Percentiles rank a stretch among this genome's conserved stretches.
Evolutionary conservation across 2,329 filamentous ascomycete species (phyloP).

Genomic region (Aureobasidium mangrovei): DNA sequence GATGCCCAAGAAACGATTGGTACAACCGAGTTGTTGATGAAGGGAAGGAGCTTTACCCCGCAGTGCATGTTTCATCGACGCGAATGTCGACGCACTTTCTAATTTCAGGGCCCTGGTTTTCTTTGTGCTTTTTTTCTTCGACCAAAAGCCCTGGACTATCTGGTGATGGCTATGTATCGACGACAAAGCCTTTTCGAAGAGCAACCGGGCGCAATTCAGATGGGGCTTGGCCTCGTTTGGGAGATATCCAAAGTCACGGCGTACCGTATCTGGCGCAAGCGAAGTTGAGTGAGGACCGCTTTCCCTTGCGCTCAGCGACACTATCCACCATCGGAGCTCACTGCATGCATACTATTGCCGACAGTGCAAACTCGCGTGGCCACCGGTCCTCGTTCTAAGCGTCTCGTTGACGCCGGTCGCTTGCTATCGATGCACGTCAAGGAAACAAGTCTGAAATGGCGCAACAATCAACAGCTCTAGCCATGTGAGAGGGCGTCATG

Average conservation of each 20-base stretch:
- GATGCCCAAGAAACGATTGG: background rate
- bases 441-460: background rate
- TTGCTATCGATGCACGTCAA: background rate
- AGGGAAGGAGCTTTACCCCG: background rate
- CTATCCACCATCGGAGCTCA: background rate
- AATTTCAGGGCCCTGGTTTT: conserved; percentile 2
- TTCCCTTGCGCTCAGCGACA: background rate
- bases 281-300: background rate
- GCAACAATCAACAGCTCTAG: conserved; percentile 3
- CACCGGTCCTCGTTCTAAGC: conserved; percentile 1
- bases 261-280: background rate
- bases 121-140: background rate
- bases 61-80: background rate
- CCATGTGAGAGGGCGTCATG: conserved; percentile 1
- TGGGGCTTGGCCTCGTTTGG: background rate
- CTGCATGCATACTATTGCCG: background rate
- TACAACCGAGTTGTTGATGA: background rate
- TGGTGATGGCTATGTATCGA: too few relatives aligned
- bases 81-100: background rate
- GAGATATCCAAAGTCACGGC: background rate
- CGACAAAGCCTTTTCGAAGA: background rate
- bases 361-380: conserved; percentile 2
- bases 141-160: too few relatives aligned
- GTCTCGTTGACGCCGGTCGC: conserved; percentile 4
- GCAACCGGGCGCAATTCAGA: background rate